Base-by-base conservation (phyloP, 306 rosid genomes). In the Ormosia semicastrata region DNA sequence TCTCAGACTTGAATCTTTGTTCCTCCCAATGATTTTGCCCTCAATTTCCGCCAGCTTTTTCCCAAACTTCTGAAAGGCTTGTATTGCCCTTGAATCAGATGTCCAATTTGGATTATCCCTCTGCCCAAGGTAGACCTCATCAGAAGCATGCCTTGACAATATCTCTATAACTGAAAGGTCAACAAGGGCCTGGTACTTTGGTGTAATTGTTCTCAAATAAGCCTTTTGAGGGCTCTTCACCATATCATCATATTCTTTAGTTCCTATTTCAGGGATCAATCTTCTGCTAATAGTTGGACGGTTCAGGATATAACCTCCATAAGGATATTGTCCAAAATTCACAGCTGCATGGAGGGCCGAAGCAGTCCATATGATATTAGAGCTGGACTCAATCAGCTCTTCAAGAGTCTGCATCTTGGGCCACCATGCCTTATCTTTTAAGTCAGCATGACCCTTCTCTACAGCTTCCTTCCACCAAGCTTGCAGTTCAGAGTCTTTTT, bases 301-400 rank as follows among this genome's bases (percentile, higher is more conserved):
- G 71, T 88, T 88, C 3, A 92, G 76, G n/a, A 90, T 87, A 49
- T 73, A 88, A 2, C 97, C 97, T 18, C 92, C 97, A 47, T 88
- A 90, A 66, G 97, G 92, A 40, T 83, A 88, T 71, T 88, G 92
- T 15, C 92, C 94, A 32, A 88, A 90, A 70, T 90, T 85, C 12
- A 86, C 89, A 11, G 94, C 89, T 8, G 92, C 92, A 47, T 90
- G 94, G 13, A 90, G 91, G 2, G 92, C 92, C 1, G 92, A 92
- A 71, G 91, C 83, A 41, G 70, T 87, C 97, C 94, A 90, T 83
- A 92, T 84, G 32, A 90, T 40, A 4, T 67, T 92, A 10, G 87
- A 47, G 85, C 91, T 85, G 0, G 81, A 7, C 9, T 87, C 79
- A 3, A 86, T 63, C 4, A 88, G 57, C 9, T 84, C 92, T 40